phyloP scores from a whole-genome alignment of 768 basidiomycete genomes.

The Lactifluus rugatus region DNA sequence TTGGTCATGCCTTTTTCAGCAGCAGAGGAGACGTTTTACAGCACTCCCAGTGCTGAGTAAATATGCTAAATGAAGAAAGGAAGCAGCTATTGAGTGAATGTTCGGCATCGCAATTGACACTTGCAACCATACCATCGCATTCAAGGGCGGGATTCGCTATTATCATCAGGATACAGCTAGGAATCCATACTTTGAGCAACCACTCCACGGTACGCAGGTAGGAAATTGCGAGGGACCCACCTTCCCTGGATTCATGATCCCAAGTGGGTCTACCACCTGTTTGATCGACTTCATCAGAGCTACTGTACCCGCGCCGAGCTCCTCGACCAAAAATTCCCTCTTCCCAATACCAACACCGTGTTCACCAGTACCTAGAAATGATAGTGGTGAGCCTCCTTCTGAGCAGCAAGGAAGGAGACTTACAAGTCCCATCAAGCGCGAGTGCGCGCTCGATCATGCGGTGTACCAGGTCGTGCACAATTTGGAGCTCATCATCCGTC shows the following conservation, averaged over 20 bases:
- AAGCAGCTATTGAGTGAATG: background rate
- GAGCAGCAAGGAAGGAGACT: background rate
- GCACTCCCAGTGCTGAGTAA: background rate
- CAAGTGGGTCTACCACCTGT: slow-evolving; percentile 57
- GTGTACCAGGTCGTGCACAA: slow-evolving; percentile 33
- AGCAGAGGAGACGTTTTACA: background rate
- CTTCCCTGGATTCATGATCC: slow-evolving; percentile 81
- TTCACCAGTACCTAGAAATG: slow-evolving; percentile 57
- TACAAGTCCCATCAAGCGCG: slow-evolving; percentile 65
- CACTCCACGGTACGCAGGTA: background rate
- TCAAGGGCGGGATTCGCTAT: background rate
- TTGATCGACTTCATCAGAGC: slow-evolving; percentile 80
- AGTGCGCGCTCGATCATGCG: slow-evolving; percentile 62
- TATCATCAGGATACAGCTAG: slow-evolving; percentile 12
- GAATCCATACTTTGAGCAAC: background rate
- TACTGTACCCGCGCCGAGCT: slow-evolving; percentile 77
- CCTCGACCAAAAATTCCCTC: slow-evolving; percentile 66
- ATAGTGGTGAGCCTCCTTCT: background rate
- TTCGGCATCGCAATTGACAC: background rate
- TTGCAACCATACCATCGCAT: background rate
- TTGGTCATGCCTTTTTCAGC: background rate
- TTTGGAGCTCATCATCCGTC: slow-evolving; percentile 29
- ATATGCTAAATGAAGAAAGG: too few species aligned
- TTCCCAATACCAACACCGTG: slow-evolving; percentile 87
- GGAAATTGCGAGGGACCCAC: slow-evolving; percentile 25